Evolutionary conservation across 306 rosid genomes (phyloP).

Genomic region (Vigna nakashimae): DNA sequence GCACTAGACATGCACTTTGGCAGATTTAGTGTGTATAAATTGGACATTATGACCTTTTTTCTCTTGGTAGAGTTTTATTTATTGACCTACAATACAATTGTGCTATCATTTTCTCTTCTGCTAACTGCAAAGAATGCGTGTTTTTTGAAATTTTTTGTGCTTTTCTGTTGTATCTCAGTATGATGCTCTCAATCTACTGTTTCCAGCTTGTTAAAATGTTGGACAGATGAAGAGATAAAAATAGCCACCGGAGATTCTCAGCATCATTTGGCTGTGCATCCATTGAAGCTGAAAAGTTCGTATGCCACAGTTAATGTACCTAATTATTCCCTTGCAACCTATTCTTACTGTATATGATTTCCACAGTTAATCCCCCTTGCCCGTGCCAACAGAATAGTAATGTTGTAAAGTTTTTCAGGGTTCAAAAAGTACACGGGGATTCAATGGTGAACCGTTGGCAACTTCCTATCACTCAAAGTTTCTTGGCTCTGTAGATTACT

Average conservation of each 20-base stretch:
- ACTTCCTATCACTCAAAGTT: constrained; percentile 93
- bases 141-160: constrained; percentile 25
- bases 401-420: constrained; percentile 58
- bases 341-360: constrained; percentile 4
- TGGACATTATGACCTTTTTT: not conserved
- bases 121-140: constrained; percentile 2
- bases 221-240: constrained; percentile 78
- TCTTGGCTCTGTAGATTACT: constrained; percentile 90
- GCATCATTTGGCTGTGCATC: constrained; percentile 63
- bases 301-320: constrained; percentile 73
- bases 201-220: constrained; percentile 63
- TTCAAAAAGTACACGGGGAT: constrained; percentile 65
- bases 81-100: constrained; percentile 38
- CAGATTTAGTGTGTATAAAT: constrained; percentile 35
- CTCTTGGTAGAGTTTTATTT: not conserved
- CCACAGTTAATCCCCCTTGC: not conserved
- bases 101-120: not conserved
- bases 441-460: constrained; percentile 79
- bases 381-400: constrained; percentile 21
- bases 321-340: constrained; percentile 38
- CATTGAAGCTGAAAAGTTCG: constrained; percentile 77
- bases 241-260: constrained; percentile 73
- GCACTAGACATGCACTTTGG: constrained; percentile 34
- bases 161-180: constrained; percentile 32
- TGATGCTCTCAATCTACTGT: constrained; percentile 37